These are phyloP conservation scores for Podospora comata DNA, from an alignment of 495 filamentous ascomycete genomes.

Conservation along the genomic window DNA sequence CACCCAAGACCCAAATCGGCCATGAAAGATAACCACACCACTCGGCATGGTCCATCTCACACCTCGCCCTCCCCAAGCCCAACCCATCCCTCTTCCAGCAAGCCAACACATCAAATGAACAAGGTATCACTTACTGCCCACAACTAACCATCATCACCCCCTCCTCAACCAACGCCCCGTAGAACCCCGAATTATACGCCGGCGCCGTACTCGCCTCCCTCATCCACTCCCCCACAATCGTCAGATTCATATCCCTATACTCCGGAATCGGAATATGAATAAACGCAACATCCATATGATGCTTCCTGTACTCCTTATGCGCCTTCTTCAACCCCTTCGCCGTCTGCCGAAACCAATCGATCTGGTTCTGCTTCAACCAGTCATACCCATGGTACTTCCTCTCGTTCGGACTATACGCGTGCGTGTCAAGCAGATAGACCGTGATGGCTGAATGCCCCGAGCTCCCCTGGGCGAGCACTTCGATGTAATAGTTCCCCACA, in stretches of 20 bases:
- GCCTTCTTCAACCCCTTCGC: slow-evolving; percentile 61
- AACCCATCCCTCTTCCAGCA: not conserved
- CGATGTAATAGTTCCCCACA: slow-evolving; percentile 91
- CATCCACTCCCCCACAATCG: slow-evolving; percentile 57
- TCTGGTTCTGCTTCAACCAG: slow-evolving; percentile 92
- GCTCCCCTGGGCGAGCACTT: slow-evolving; percentile 75
- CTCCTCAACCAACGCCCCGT: slow-evolving; percentile 78
- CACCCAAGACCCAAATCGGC: too few relatives aligned
- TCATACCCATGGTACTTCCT: slow-evolving; percentile 82
- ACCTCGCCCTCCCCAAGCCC: not conserved
- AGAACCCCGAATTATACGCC: slow-evolving; percentile 81
- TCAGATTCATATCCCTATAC: slow-evolving; percentile 55
- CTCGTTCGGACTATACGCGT: slow-evolving; percentile 89
- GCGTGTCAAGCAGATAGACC: slow-evolving; percentile 89
- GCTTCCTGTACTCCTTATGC: slow-evolving; percentile 78
- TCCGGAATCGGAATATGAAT: slow-evolving; percentile 96
- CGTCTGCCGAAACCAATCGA: slow-evolving; percentile 85
- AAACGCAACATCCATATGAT: slow-evolving; percentile 95
- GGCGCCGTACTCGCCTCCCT: slow-evolving; percentile 81
- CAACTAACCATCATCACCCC: slow-evolving; percentile 81
- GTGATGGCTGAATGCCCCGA: slow-evolving; percentile 86
- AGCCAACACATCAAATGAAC: not conserved
- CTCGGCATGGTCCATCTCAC: too few relatives aligned
- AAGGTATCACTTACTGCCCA: slow-evolving; percentile 66
- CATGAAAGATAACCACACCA: too few relatives aligned